Base-by-base conservation (phyloP, 768 basidiomycete genomes). In the Tricholomella constricta region DNA sequence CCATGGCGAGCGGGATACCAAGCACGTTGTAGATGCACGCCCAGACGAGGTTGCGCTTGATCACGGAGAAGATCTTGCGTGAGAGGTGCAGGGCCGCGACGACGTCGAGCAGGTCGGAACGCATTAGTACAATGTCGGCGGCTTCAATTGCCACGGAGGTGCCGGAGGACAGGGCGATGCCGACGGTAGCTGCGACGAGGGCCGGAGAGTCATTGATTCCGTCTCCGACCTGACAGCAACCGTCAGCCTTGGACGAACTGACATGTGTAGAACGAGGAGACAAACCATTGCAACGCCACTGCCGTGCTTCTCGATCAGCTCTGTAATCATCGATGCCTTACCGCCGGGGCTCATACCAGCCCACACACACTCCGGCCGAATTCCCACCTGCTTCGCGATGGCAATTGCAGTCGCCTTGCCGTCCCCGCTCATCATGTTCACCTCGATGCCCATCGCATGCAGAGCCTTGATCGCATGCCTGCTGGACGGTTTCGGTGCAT, bases 131-230 rank as follows among this genome's bases (percentile, higher is more conserved):
- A 52, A 98, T 88, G 70, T 98, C 97, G 12, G 97, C 97, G 0
- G 97, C 97, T 75, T 98, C 97, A 46, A 99, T 89, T 9, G 97
- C 97, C 38, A 99, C 93, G 5, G 94, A 96, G 15, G 97, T 95
- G 27, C 97, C 97, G 3, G 94, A 91, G 10, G 92, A 95, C 5
- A 99, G 83, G 1, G 97, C 97, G 54, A 99, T 95, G 36, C 97
- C 97, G 20, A 99, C 91, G 1, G 94, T 92, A 1, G 96, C 92
- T 4, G 93, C 94, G 14, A 94, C 95, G 2, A 99, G 85, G 11
- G 96, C 97, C 1, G 95, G 96, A 2, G 96, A 98, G 67, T 99
- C 97, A 68, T 99, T 98, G 75, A 98, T 97, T 29, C 97, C 97
- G 69, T 99, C 97, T 20, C 97, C 97, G 35, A 99, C 94, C 94